Evolutionary conservation across 306 rosid genomes (phyloP).

Genomic region (Inga leiocalycina): DNA sequence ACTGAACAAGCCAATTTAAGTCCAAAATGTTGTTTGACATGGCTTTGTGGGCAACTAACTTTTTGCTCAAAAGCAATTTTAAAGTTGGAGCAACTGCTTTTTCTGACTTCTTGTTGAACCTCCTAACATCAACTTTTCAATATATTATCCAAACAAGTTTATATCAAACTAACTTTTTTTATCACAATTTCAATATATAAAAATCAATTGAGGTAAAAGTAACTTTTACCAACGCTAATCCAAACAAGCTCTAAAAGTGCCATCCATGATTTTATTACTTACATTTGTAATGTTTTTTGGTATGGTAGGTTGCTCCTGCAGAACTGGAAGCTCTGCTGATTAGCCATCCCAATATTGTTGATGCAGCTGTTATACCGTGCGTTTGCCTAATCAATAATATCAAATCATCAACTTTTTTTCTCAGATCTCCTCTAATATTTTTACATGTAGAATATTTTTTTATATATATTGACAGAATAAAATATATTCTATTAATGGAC

Average conservation of each 20-base stretch:
- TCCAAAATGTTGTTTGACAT: too few species aligned
- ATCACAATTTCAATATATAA: too few species aligned
- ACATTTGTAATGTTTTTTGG: constrained; percentile 4
- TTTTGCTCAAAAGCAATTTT: too few species aligned
- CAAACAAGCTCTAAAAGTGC: background rate
- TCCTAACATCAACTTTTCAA: too few species aligned
- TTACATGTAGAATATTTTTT: background rate
- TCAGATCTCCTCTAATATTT: constrained; percentile 5
- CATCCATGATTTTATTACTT: background rate
- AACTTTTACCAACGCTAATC: too few species aligned
- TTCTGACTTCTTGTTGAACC: too few species aligned
- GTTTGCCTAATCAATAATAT: constrained; percentile 21
- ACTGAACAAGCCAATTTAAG: too few species aligned
- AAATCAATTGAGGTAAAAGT: too few species aligned
- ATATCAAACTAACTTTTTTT: too few species aligned
- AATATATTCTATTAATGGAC: background rate
- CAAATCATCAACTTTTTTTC: background rate
- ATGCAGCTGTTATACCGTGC: constrained; percentile 90
- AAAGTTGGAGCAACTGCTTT: too few species aligned
- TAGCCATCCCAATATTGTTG: constrained; percentile 75
- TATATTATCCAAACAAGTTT: too few species aligned
- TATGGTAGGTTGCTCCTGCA: constrained; percentile 87
- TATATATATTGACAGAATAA: background rate
- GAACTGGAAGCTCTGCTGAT: constrained; percentile 83
- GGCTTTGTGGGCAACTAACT: too few species aligned